Percentiles rank a stretch among this genome's conserved stretches.
Conservation (phyloP, 805 yeast genomes). For the Cyberlindnera euphorbiiphila region DNA sequence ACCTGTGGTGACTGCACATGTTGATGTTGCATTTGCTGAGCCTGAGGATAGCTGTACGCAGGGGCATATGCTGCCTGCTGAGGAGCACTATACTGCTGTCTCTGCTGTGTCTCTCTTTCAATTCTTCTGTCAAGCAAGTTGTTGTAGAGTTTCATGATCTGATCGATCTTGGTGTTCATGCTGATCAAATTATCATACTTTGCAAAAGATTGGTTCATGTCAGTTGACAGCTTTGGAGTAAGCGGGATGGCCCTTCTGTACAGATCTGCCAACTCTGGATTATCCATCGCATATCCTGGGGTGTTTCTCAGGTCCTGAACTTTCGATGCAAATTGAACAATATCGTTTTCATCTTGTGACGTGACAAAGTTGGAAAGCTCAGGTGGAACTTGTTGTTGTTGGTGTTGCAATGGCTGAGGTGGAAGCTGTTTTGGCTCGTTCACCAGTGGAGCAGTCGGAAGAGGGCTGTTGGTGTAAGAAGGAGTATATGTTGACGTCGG, state of each 20-base stretch:
- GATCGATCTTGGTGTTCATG: conserved; percentile 72
- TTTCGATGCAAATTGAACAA: conserved; percentile 64
- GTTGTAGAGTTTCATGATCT: conserved; percentile 74
- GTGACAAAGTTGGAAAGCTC: conserved; percentile 28
- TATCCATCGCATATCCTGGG: conserved; percentile 13
- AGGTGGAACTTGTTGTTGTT: conserved; percentile 17
- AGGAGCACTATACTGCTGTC: conserved; percentile 25
- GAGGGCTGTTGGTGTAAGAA: neutral
- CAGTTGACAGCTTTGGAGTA: conserved; percentile 65
- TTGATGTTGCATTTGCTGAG: conserved; percentile 9
- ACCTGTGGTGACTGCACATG: conserved; percentile 6
- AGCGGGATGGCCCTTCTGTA: conserved; percentile 56
- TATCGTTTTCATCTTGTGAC: conserved; percentile 62
- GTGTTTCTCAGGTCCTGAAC: conserved; percentile 39
- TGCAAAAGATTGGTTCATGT: conserved; percentile 52
- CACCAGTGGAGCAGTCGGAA: too few species aligned
- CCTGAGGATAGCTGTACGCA: conserved; percentile 9
- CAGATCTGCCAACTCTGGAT: conserved; percentile 47
- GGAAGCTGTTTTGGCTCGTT: conserved; percentile 3
- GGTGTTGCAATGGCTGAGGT: conserved; percentile 13
- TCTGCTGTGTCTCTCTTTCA: conserved; percentile 30
- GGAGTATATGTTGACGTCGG: conserved; percentile 16
- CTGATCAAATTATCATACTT: conserved; percentile 66
- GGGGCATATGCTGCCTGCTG: conserved; percentile 9
- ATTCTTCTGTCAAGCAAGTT: conserved; percentile 59